phyloP scores from a whole-genome alignment of 2,329 filamentous ascomycete species.

The Cladosporium sp. region DNA sequence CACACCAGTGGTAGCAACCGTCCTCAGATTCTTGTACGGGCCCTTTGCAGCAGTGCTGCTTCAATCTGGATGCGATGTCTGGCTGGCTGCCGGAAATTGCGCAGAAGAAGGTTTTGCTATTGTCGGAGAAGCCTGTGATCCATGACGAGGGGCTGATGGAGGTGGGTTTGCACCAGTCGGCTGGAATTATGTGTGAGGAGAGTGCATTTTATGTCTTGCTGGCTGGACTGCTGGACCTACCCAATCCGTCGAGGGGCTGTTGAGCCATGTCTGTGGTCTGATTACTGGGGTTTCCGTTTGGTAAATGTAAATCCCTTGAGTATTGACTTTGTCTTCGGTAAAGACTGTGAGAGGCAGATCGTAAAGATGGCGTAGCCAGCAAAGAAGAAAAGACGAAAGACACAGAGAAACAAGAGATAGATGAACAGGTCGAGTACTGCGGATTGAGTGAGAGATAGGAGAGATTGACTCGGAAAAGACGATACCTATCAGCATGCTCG shows the following conservation, averaged over 20 bases:
- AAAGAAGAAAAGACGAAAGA: neutral
- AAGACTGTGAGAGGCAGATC: neutral
- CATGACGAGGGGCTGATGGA: neutral
- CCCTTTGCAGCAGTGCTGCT: conserved; percentile 9
- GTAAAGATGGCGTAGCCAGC: too few species aligned
- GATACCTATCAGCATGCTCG: neutral
- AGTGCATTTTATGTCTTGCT: neutral
- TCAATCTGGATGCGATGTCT: neutral
- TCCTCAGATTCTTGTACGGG: neutral
- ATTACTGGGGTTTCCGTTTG: neutral
- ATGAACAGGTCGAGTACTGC: neutral
- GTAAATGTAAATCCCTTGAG: neutral
- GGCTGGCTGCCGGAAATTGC: neutral
- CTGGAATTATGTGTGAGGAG: neutral
- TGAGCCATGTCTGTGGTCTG: neutral
- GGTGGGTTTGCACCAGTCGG: conserved; percentile 3
- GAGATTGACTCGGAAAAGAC: neutral
- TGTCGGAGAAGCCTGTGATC: conserved; percentile 14
- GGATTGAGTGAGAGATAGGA: neutral
- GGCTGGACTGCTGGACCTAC: neutral
- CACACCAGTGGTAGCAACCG: conserved; percentile 3
- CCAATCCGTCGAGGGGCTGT: neutral
- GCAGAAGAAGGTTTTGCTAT: conserved; percentile 6
- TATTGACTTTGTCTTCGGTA: neutral
- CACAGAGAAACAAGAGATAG: neutral